Base-by-base conservation (phyloP, 208 protist species). In the Trypanosoma vivax region DNA sequence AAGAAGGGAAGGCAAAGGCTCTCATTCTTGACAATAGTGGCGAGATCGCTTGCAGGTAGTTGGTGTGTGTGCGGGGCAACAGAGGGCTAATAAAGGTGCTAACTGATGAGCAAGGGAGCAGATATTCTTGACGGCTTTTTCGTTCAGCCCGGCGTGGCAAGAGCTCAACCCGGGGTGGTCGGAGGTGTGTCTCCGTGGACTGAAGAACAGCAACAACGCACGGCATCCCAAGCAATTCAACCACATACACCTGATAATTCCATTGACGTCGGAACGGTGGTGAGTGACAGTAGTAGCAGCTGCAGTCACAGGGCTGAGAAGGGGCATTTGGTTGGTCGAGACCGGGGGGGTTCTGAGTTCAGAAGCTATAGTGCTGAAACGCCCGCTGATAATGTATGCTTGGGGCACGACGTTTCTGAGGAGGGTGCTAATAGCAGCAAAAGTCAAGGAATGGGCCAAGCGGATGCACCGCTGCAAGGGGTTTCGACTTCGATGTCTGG, bases 101-200 rank as follows among this genome's bases (percentile, higher is more conserved):
- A 3, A 33, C 3, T 9, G 25, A 43, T 34, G 37, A 52, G 23
- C 34, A 11, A 41, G 14, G 23, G 29, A 19, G 49, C 23, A 25
- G 58, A 56, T 50, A 50, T 64, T 50, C 58, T 64, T 47, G 58
- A 64, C 31, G 49, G 40, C 28, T 55, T 64, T 24, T 64, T 64
- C 43, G 45, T 33, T 39, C 37, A 50, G 2, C 28, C 49, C 7
- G 18, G 9, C 16, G 4, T 51, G 9, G 24, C 54, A 14, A 30
- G 31, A 25, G 41, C 6, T 31, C 43, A 7, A 19, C 2, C 51
- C 9, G 23, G 16, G 6, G 38, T 9, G 5, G 38, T 4, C 3
- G 50, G 25, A 30, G 25, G 2, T 46, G 14, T 13, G 14, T 46
- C 18, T 18, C 6, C 5, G n/a, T 14, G 41, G 3, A 47, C 6